These are phyloP conservation scores for Floccularia luteovirens DNA, from an alignment of 768 basidiomycete species.

Conservation along the genomic window DNA sequence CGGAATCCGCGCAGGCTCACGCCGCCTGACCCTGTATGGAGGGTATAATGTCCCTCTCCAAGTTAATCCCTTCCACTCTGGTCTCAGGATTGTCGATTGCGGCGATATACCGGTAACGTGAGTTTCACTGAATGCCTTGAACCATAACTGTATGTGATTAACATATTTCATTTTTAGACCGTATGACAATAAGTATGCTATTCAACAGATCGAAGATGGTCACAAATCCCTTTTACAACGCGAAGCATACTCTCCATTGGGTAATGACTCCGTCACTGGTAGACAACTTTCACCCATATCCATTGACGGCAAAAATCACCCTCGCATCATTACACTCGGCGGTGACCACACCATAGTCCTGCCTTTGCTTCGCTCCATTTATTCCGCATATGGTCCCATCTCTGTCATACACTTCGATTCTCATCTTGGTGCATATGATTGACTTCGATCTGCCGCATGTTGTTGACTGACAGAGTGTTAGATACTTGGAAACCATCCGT, in stretches of 20 bases:
- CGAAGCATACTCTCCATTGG: slow-evolving; percentile 50
- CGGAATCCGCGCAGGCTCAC: slow-evolving; percentile 74
- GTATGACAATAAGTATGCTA: slow-evolving; percentile 68
- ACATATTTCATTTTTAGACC: slow-evolving; percentile 25
- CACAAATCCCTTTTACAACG: slow-evolving; percentile 67
- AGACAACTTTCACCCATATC: slow-evolving; percentile 50
- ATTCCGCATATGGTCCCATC: slow-evolving; percentile 72
- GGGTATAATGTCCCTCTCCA: slow-evolving; percentile 73
- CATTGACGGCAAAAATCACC: slow-evolving; percentile 67
- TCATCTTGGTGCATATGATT: slow-evolving; percentile 38
- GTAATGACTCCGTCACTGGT: slow-evolving; percentile 56
- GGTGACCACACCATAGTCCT: slow-evolving; percentile 82
- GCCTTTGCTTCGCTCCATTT: slow-evolving; percentile 57
- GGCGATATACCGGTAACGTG: slow-evolving; percentile 71
- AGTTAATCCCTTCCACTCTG: slow-evolving; percentile 65
- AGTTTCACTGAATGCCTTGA: slow-evolving; percentile 9
- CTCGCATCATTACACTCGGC: slow-evolving; percentile 75
- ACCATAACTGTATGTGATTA: too few species aligned
- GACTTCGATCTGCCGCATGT: slow-evolving; percentile 9
- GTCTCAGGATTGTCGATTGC: slow-evolving; percentile 67
- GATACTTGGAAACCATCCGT: slow-evolving; percentile 75
- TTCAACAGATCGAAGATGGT: slow-evolving; percentile 67
- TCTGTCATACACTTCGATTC: slow-evolving; percentile 86
- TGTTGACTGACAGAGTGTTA: slow-evolving; percentile 8
- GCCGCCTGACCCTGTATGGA: slow-evolving; percentile 67